These are phyloP conservation scores for Phytophthora kernoviae DNA, from an alignment of 352 stramenopile genomes.

Conservation along the genomic window DNA sequence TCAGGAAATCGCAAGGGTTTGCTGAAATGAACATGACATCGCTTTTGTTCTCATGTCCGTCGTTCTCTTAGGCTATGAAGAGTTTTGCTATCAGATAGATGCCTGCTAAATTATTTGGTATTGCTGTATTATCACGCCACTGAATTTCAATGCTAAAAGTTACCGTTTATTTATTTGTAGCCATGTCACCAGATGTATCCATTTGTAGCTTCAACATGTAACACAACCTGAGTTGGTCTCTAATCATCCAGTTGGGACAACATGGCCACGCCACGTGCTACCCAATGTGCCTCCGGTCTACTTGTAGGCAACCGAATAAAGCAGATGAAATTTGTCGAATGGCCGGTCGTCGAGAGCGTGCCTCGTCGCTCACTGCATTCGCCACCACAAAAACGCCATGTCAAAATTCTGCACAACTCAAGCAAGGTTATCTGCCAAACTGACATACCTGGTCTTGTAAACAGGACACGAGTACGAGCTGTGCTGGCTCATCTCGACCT, in stretches of 20 bases:
- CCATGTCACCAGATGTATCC: too few species aligned
- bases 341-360: conserved; percentile 92
- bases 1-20: too few species aligned
- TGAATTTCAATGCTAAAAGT: too few species aligned
- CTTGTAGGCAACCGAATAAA: conserved; percentile 90
- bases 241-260: conserved; percentile 90
- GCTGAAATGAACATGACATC: too few species aligned
- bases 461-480: conserved; percentile 91
- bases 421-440: not conserved
- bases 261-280: conserved; percentile 93
- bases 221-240: not conserved
- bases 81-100: too few species aligned
- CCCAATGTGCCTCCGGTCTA: conserved; percentile 89
- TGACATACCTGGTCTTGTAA: conserved; percentile 91
- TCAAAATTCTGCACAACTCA: too few species aligned
- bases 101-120: too few species aligned
- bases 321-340: conserved; percentile 96
- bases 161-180: too few species aligned
- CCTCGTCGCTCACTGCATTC: conserved; percentile 81
- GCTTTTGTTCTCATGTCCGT: too few species aligned
- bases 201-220: not conserved
- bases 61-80: too few species aligned
- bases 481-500: conserved; percentile 68
- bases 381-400: not conserved
- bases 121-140: too few species aligned